Evolutionary conservation across 306 rosid species (phyloP).

Genomic region (Rubus parviflorus): DNA sequence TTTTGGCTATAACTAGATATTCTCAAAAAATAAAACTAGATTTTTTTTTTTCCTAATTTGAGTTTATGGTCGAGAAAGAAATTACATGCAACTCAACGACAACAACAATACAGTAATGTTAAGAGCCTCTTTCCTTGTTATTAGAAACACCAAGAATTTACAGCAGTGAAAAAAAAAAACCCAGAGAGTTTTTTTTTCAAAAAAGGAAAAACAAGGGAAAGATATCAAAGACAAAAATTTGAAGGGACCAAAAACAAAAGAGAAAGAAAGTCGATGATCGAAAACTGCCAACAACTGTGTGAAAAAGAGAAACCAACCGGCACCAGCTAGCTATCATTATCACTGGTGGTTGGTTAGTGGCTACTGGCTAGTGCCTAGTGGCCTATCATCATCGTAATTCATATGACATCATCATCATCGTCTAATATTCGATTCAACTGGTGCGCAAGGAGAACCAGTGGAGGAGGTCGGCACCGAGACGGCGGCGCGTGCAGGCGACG

Average conservation of each 20-base stretch:
- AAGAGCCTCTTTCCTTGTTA: constrained; percentile 20
- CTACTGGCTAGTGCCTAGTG: background rate
- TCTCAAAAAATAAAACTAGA: too few relatives aligned
- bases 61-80: too few relatives aligned
- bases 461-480: constrained; percentile 49
- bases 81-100: background rate
- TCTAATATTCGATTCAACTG: background rate
- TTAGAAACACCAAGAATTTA: constrained; percentile 15
- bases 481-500: constrained; percentile 49
- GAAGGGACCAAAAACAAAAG: background rate
- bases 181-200: background rate
- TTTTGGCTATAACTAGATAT: too few relatives aligned
- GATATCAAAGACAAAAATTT: background rate
- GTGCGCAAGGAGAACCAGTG: constrained; percentile 61
- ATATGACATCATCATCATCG: background rate
- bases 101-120: background rate
- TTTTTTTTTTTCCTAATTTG: too few relatives aligned
- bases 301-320: constrained; percentile 9
- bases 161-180: constrained; percentile 29
- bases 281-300: constrained; percentile 32
- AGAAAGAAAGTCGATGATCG: constrained; percentile 17
- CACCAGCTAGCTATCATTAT: constrained; percentile 12
- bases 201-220: constrained; percentile 17
- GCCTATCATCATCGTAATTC: background rate
- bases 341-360: constrained; percentile 22